Conservation (phyloP, 768 basidiomycete species). For the Lactarius quietus region DNA sequence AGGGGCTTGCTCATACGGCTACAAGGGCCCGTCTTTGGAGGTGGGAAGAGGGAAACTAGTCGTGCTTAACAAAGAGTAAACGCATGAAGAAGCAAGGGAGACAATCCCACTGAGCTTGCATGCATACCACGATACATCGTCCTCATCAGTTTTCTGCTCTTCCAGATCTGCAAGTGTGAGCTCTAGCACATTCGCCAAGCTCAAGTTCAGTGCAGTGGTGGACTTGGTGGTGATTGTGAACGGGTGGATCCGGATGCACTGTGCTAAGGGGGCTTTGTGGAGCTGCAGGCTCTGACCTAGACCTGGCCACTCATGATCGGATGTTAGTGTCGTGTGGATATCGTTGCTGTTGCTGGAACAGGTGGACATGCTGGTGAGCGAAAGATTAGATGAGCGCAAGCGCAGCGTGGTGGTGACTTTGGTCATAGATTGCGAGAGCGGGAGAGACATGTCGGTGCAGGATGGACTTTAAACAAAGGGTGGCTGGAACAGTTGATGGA, state of each 20-base stretch:
- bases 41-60: constrained; percentile 34
- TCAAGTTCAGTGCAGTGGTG: constrained; percentile 27
- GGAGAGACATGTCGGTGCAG: too few species aligned
- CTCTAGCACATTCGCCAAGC: constrained; percentile 18
- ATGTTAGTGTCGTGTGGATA: constrained; percentile 41
- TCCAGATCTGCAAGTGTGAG: constrained; percentile 23
- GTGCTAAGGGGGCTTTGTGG: constrained; percentile 32
- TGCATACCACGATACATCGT: constrained; percentile 56
- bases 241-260: constrained; percentile 47
- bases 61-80: constrained; percentile 17
- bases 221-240: constrained; percentile 47
- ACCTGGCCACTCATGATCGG: constrained; percentile 47
- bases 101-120: constrained; percentile 53
- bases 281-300: background rate
- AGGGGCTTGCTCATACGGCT: constrained; percentile 41
- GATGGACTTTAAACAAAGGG: too few species aligned
- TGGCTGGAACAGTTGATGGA: too few species aligned
- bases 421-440: background rate
- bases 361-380: constrained; percentile 29
- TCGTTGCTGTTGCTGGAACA: constrained; percentile 25
- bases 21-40: constrained; percentile 5
- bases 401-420: constrained; percentile 13
- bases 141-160: constrained; percentile 37
- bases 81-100: constrained; percentile 38
- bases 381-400: constrained; percentile 30